A percentile compares a stretch with the other conserved stretches of the same genome.
phyloP scores from a whole-genome alignment of 1,139 yeast species.

The Scheffersomyces stambukii region DNA sequence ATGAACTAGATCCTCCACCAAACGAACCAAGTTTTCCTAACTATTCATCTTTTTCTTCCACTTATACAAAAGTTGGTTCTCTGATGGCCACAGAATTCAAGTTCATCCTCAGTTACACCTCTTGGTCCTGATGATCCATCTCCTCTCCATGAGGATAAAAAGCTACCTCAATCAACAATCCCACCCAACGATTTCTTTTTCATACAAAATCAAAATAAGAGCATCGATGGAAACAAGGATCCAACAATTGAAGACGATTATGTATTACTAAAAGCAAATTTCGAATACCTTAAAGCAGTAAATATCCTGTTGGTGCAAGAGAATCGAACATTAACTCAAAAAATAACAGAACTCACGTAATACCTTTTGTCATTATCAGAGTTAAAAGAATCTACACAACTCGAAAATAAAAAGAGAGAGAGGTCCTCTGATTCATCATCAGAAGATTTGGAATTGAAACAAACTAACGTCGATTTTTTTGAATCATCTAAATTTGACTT shows the following conservation, averaged over 20 bases:
- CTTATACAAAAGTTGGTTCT: neutral
- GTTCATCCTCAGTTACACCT: too few relatives aligned
- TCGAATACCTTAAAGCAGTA: constrained; percentile 9
- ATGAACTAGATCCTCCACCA: constrained; percentile 14
- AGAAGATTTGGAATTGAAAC: constrained; percentile 9
- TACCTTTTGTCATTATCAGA: too few relatives aligned
- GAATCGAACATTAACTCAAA: constrained; percentile 7
- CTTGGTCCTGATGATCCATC: too few relatives aligned
- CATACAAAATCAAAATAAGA: too few relatives aligned
- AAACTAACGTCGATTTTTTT: constrained; percentile 8
- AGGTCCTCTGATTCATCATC: constrained; percentile 7
- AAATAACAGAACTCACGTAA: constrained; percentile 9
- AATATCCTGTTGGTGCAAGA: constrained; percentile 9
- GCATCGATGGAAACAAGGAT: neutral
- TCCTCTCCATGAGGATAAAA: too few relatives aligned
- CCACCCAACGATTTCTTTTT: too few relatives aligned
- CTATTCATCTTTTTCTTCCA: too few relatives aligned
- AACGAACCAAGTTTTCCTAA: too few relatives aligned
- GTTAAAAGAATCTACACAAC: constrained; percentile 3
- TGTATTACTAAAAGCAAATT: constrained; percentile 5
- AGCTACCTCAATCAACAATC: neutral
- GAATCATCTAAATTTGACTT: constrained; percentile 9
- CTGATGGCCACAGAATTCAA: neutral
- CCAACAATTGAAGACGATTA: constrained; percentile 1
- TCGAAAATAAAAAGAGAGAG: constrained; percentile 8